Conservation (phyloP, 179 eudicot species). For the Beta lomatogona region DNA sequence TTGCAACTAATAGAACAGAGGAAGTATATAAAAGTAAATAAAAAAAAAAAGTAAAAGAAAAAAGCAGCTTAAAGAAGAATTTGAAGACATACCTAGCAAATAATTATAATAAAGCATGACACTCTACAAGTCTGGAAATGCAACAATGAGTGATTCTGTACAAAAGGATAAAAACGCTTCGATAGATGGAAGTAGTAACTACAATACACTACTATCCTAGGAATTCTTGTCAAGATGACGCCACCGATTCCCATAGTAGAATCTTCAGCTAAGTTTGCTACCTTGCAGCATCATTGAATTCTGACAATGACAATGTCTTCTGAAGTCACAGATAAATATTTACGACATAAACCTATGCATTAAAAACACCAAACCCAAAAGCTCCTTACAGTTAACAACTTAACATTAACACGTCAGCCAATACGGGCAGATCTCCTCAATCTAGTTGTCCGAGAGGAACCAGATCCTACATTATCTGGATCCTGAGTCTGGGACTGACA, state of each 20-base stretch:
- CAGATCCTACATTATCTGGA: conserved; percentile 28
- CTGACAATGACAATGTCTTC: background rate
- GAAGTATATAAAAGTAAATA: no score
- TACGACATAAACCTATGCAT: conserved; percentile 8
- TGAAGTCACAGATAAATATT: conserved; percentile 8
- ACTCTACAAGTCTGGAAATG: no score
- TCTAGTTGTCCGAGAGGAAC: conserved; percentile 35
- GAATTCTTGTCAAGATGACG: background rate
- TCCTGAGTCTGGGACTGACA: conserved; percentile 33
- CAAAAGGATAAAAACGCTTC: background rate
- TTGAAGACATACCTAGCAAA: no score
- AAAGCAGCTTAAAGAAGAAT: no score
- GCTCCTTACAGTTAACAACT: background rate
- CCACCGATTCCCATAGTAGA: background rate
- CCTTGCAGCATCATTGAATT: conserved; percentile 8
- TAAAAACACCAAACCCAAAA: conserved; percentile 8
- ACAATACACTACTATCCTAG: background rate
- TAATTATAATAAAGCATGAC: no score
- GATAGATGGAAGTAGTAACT: background rate
- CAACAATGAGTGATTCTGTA: background rate
- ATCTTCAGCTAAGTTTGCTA: conserved; percentile 3
- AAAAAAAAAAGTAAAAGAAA: no score
- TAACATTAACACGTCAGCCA: conserved; percentile 18
- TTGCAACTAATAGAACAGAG: no score
- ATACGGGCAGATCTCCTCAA: conserved; percentile 54